Evolutionary conservation across 2,329 filamentous ascomycete genomes (phyloP).

Genomic region (Penicillium italicum): DNA sequence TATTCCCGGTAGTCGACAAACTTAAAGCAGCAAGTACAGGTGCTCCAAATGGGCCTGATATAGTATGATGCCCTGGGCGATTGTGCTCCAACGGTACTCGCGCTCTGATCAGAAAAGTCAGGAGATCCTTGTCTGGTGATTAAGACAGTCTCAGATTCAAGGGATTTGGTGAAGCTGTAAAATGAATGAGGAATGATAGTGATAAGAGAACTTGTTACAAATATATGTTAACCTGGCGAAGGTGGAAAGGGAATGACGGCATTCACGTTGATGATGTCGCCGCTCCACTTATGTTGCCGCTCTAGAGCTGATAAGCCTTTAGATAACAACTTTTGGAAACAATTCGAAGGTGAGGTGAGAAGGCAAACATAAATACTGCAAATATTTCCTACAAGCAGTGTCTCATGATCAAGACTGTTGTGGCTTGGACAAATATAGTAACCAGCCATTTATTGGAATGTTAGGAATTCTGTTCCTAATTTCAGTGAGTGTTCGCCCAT

Average conservation of each 20-base stretch:
- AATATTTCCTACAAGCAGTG: background rate
- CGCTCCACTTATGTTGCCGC: constrained; percentile 20
- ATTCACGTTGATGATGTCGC: constrained; percentile 24
- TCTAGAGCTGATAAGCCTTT: constrained; percentile 19
- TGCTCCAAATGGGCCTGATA: background rate
- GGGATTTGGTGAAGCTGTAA: background rate
- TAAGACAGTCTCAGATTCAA: background rate
- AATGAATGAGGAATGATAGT: background rate
- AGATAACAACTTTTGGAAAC: background rate
- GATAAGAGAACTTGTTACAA: background rate
- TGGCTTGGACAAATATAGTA: background rate
- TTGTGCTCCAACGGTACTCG: background rate
- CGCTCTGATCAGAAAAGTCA: background rate
- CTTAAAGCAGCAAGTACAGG: constrained; percentile 5
- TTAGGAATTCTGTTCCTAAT: background rate
- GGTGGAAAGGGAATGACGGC: constrained; percentile 18
- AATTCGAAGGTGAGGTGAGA: background rate
- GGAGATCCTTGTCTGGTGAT: background rate
- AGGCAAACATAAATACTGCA: background rate
- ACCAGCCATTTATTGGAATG: constrained; percentile 6
- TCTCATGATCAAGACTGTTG: background rate
- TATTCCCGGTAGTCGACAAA: constrained; percentile 7
- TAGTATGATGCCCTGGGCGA: background rate
- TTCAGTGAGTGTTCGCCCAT: background rate
- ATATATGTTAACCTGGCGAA: background rate